Percentiles rank a stretch among this genome's conserved stretches.
These are phyloP conservation scores for Crithidia bombi DNA, from an alignment of 208 protist species.

Conservation along the genomic window DNA sequence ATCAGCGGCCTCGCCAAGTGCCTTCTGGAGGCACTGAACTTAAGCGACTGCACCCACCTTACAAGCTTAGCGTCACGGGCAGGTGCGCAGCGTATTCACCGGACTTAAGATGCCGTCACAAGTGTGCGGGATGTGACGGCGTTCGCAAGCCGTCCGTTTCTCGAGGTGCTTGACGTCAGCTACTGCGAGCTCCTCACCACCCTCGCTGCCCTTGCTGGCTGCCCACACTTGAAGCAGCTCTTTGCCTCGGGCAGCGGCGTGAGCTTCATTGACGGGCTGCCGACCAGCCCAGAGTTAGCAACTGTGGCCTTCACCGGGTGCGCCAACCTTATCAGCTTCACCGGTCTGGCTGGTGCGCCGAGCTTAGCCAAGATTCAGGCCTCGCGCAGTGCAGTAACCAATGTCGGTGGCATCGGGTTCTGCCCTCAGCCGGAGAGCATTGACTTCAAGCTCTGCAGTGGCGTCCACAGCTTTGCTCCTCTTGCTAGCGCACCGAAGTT, in stretches of 20 bases:
- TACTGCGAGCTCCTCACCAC: conserved; percentile 11
- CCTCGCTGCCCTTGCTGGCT: not conserved
- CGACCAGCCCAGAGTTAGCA: not conserved
- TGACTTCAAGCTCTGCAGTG: conserved; percentile 6
- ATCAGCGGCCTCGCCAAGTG: conserved; percentile 9
- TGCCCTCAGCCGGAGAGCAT: conserved; percentile 2
- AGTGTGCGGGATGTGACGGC: conserved; percentile 6
- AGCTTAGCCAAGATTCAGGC: not conserved
- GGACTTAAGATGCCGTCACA: not conserved
- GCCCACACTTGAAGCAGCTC: not conserved
- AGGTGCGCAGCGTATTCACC: not conserved
- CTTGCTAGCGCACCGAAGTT: not conserved
- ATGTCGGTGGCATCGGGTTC: conserved; percentile 1
- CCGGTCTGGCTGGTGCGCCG: not conserved
- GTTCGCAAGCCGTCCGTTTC: conserved; percentile 5
- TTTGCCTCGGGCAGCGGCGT: conserved; percentile 7
- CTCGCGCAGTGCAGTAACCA: conserved; percentile 1
- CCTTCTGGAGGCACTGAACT: conserved; percentile 2
- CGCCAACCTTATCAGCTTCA: not conserved
- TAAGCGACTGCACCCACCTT: conserved; percentile 1
- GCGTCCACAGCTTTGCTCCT: not conserved
- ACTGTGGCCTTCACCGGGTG: conserved; percentile 4
- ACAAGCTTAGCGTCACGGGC: not conserved
- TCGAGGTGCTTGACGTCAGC: conserved; percentile 11
- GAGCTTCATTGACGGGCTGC: conserved; percentile 1